These are phyloP conservation scores for Fomitiporia mediterranea DNA, from an alignment of 1,284 basidiomycete genomes.

Conservation along the genomic window DNA sequence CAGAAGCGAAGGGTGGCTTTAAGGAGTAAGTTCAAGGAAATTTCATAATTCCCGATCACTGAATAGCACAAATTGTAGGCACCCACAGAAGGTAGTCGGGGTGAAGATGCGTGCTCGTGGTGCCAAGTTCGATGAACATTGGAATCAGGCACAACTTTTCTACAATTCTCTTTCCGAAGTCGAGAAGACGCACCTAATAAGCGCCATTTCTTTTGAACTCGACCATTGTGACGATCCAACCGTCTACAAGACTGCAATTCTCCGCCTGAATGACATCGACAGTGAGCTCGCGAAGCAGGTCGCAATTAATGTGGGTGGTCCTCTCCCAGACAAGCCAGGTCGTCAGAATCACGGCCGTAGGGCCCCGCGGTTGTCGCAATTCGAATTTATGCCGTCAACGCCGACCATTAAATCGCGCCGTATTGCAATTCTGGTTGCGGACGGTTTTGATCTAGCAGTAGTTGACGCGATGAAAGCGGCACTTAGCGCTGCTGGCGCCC, in stretches of 20 bases:
- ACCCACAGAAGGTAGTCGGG: conserved; percentile 48
- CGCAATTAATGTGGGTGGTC: conserved; percentile 58
- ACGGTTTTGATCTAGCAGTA: conserved; percentile 63
- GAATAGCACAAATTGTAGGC: conserved; percentile 30
- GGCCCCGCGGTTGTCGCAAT: conserved; percentile 54
- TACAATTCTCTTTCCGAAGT: conserved; percentile 67
- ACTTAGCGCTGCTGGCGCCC: conserved; percentile 48
- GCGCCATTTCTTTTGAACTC: conserved; percentile 73
- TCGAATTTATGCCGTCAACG: conserved; percentile 49
- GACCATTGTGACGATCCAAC: conserved; percentile 71
- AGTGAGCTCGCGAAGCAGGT: conserved; percentile 63
- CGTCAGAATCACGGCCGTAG: conserved; percentile 54
- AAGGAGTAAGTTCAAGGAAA: conserved; percentile 41
- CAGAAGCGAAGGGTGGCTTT: conserved; percentile 53
- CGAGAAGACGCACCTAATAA: conserved; percentile 65
- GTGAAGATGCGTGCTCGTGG: conserved; percentile 66
- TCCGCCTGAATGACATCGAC: conserved; percentile 65
- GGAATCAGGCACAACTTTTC: conserved; percentile 68
- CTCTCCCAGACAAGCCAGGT: conserved; percentile 43
- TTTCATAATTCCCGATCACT: not conserved
- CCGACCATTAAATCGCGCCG: conserved; percentile 66
- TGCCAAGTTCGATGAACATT: conserved; percentile 72
- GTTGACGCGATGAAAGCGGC: conserved; percentile 54
- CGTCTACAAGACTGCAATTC: conserved; percentile 64
- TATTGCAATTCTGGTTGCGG: conserved; percentile 68